phyloP scores from a whole-genome alignment of 495 filamentous ascomycete genomes.

The Aspergillus heteromorphus region DNA sequence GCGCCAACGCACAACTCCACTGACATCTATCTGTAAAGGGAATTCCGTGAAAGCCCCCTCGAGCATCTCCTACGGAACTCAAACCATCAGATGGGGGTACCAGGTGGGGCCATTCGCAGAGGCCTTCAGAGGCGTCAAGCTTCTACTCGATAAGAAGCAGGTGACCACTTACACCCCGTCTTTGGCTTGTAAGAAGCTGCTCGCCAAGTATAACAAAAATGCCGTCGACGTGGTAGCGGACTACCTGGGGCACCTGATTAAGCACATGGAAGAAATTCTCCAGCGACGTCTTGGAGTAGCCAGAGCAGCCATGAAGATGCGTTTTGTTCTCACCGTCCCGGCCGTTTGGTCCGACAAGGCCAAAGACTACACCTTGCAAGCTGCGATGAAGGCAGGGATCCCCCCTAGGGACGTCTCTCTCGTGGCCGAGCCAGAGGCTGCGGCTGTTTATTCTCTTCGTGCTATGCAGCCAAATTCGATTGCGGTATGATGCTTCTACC shows the following conservation, averaged over 20 bases:
- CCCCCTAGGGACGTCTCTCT: conserved; percentile 30
- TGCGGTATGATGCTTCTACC: neutral
- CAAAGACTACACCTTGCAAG: conserved; percentile 41
- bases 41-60: conserved; percentile 14
- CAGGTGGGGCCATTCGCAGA: conserved; percentile 10
- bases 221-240: conserved; percentile 16
- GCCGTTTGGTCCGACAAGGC: conserved; percentile 51
- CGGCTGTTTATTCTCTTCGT: conserved; percentile 48
- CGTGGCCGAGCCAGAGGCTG: conserved; percentile 60
- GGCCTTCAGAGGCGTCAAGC: conserved; percentile 16
- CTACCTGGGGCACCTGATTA: conserved; percentile 40
- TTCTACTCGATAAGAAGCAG: conserved; percentile 16
- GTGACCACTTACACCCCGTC: conserved; percentile 9
- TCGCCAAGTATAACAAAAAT: conserved; percentile 1
- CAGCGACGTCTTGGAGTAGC: conserved; percentile 26
- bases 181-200: neutral
- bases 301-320: conserved; percentile 13
- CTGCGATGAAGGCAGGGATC: conserved; percentile 47
- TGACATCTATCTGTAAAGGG: neutral
- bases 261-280: conserved; percentile 23
- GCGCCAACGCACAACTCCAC: neutral
- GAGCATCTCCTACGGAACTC: neutral
- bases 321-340: conserved; percentile 48
- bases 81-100: conserved; percentile 12
- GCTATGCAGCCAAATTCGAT: conserved; percentile 23